These are phyloP conservation scores for Vairimorpha ceranae DNA, from an alignment of 371 early-diverging fungal species.

Conservation along the genomic window DNA sequence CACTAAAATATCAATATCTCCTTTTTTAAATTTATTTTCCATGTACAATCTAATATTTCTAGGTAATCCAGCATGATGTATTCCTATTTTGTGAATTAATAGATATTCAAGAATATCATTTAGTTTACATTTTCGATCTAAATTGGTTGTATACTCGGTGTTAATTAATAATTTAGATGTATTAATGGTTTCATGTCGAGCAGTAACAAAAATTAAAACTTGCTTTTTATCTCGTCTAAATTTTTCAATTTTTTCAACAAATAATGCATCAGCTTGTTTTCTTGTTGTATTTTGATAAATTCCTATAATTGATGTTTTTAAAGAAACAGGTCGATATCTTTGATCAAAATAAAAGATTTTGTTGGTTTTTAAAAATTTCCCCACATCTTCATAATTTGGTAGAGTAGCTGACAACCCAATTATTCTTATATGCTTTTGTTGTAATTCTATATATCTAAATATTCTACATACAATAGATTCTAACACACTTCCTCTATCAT, in stretches of 20 bases:
- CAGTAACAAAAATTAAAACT: slow-evolving; percentile 88
- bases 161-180: slow-evolving; percentile 80
- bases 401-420: slow-evolving; percentile 95
- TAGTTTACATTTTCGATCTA: slow-evolving; percentile 67
- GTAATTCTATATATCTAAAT: slow-evolving; percentile 75
- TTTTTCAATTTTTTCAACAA: slow-evolving; percentile 58
- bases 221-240: slow-evolving; percentile 70
- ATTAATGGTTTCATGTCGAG: slow-evolving; percentile 86
- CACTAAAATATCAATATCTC: slow-evolving; percentile 81
- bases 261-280: slow-evolving; percentile 54
- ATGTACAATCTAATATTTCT: slow-evolving; percentile 80
- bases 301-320: slow-evolving; percentile 67
- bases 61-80: slow-evolving; percentile 97
- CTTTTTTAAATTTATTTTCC: slow-evolving; percentile 82
- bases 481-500: slow-evolving; percentile 92
- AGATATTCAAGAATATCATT: slow-evolving; percentile 17
- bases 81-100: slow-evolving; percentile 70
- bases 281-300: slow-evolving; percentile 55
- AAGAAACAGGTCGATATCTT: slow-evolving; percentile 70
- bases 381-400: slow-evolving; percentile 93
- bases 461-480: slow-evolving; percentile 88
- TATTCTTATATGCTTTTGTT: slow-evolving; percentile 78
- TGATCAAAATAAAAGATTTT: slow-evolving; percentile 86
- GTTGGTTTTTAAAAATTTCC: slow-evolving; percentile 78
- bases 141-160: slow-evolving; percentile 52